Conservation (phyloP, 306 rosid species). For the Urtica urens region DNA sequence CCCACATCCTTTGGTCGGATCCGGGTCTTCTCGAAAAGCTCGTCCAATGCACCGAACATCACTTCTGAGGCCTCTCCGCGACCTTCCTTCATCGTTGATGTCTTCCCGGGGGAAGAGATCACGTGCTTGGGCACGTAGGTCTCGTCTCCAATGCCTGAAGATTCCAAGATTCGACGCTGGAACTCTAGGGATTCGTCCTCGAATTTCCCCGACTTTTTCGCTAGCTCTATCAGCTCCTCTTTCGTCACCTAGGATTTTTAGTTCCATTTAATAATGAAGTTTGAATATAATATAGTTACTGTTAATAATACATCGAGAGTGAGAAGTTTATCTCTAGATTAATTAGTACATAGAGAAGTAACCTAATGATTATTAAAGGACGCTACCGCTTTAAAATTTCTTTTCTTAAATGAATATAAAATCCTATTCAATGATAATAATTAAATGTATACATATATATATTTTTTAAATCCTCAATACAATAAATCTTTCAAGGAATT, state of each 20-base stretch:
- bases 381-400: too few relatives aligned
- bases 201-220: slow-evolving; percentile 70
- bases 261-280: too few relatives aligned
- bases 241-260: slow-evolving; percentile 47
- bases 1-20: slow-evolving; percentile 82
- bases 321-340: too few relatives aligned
- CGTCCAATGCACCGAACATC: slow-evolving; percentile 89
- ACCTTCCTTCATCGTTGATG: slow-evolving; percentile 88
- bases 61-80: slow-evolving; percentile 73
- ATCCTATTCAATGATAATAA: too few relatives aligned
- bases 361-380: too few relatives aligned
- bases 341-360: too few relatives aligned
- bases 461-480: too few relatives aligned
- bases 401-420: too few relatives aligned
- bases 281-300: too few relatives aligned
- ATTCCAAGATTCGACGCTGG: slow-evolving; percentile 49
- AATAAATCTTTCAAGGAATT: too few relatives aligned
- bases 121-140: slow-evolving; percentile 69
- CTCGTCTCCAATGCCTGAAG: slow-evolving; percentile 88
- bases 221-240: slow-evolving; percentile 59
- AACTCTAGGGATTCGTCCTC: slow-evolving; percentile 57
- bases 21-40: slow-evolving; percentile 70
- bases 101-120: slow-evolving; percentile 31
- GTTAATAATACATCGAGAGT: too few relatives aligned
- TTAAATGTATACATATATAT: too few relatives aligned